A percentile compares a stretch with the other conserved stretches of the same genome.
Evolutionary conservation across 306 rosid species (phyloP).

Genomic region (Spatholobus suberectus): DNA sequence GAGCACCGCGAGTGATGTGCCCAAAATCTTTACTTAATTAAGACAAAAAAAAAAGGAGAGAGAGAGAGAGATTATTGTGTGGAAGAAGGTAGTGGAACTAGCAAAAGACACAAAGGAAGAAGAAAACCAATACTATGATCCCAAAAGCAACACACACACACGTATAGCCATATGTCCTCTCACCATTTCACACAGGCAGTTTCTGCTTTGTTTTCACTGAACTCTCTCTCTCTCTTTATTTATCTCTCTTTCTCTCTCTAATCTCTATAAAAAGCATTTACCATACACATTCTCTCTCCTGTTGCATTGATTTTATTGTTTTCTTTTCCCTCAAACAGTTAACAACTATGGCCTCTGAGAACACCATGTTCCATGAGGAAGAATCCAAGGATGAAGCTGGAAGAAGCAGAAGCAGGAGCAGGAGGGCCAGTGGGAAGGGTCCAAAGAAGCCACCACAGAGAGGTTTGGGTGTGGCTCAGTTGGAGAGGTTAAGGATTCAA

Average conservation of each 20-base stretch:
- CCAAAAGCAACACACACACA: slow-evolving; percentile 31
- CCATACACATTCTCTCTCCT: slow-evolving; percentile 6
- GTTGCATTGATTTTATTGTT: slow-evolving; percentile 24
- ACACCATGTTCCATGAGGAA: slow-evolving; percentile 15
- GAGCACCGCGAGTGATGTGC: background rate
- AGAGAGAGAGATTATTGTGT: background rate
- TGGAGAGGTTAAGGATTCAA: slow-evolving; percentile 64
- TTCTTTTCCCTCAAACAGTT: background rate
- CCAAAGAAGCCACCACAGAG: slow-evolving; percentile 68
- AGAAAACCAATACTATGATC: slow-evolving; percentile 23
- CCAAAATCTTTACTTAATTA: slow-evolving; percentile 26
- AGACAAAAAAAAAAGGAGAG: no score
- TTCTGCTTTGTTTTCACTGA: slow-evolving; percentile 47
- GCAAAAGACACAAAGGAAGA: background rate
- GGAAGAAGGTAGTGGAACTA: slow-evolving; percentile 29
- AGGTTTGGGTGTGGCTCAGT: slow-evolving; percentile 73
- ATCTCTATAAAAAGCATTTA: no score
- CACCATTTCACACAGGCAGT: slow-evolving; percentile 50
- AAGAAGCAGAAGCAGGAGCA: slow-evolving; percentile 50
- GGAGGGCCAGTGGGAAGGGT: slow-evolving; percentile 42
- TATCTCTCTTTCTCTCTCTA: background rate
- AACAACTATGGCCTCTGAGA: slow-evolving; percentile 50
- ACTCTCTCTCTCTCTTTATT: slow-evolving; percentile 29
- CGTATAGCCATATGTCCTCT: slow-evolving; percentile 42
- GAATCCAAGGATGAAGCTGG: slow-evolving; percentile 20